Base-by-base conservation (phyloP, 768 basidiomycete genomes). In the Peribolospora kevripleyi region DNA sequence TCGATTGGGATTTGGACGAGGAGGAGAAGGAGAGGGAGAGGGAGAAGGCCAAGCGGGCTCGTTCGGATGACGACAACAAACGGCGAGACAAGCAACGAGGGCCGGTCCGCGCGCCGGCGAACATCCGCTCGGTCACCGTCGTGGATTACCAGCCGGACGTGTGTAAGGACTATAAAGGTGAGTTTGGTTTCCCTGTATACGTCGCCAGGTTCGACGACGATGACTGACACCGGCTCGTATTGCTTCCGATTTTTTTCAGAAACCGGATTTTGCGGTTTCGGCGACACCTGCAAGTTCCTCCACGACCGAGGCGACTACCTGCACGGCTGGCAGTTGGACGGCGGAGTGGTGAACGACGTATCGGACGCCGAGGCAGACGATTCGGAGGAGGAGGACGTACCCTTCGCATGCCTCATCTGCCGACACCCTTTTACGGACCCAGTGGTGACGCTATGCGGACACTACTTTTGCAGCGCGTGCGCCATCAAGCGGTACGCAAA, bases 141-240 rank as follows among this genome's bases (percentile, higher is more conserved):
- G 75, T 84, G 49, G 91, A 98, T 72, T 98, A 95, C 69, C 91
- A 98, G 67, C 91, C 91, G 3, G 91, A 97, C 64, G 91, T 98
- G 13, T 98, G 91, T 70, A 98, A 98, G 68, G 91, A 97, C 68
- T 98, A 98, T 69, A 95, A 93, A 78, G 87, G 87, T 85, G 58
- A 55, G 80, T 74, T 13, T 6, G 6, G 38, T 57, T 57, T 38
- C 48, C 57, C 41, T 13, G 45, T 5, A 51, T 4, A 48, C 13
- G 6, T 54, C 42, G 3, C 14, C 43, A 10, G 48, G 46, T 7
- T 10, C 42, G 42, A 6, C 6, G 11, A 7, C 10, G 39, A 38
- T 7, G 7, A 3, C 9, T 8, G 38, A 7, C 10, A 10, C 14
- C 46, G 7, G 13, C 1, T 36, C 38, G 56, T 58, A 52, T 61